phyloP scores from a whole-genome alignment of 441 rosid species.

The Croton laevigatus region DNA sequence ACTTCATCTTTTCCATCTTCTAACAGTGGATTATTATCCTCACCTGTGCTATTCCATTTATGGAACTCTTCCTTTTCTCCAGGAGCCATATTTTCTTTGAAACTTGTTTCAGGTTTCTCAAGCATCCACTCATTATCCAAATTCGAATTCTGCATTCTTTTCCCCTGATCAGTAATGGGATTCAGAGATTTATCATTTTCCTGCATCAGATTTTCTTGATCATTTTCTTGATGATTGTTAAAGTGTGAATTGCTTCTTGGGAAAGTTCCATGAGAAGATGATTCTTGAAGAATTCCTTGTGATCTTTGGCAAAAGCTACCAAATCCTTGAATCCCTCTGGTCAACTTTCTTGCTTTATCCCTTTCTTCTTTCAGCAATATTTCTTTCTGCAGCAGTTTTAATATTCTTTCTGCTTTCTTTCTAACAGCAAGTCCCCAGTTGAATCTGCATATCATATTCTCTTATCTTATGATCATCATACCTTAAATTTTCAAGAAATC shows the following conservation, averaged over 20 bases:
- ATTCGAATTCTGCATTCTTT: constrained; percentile 17
- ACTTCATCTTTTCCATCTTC: constrained; percentile 24
- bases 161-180: not conserved
- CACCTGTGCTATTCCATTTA: constrained; percentile 32
- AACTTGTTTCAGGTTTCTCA: constrained; percentile 33
- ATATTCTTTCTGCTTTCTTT: constrained; percentile 67
- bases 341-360: constrained; percentile 68
- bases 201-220: constrained; percentile 15
- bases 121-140: constrained; percentile 15
- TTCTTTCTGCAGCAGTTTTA: constrained; percentile 65
- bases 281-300: constrained; percentile 39
- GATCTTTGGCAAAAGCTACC: constrained; percentile 63
- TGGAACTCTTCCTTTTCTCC: constrained; percentile 27
- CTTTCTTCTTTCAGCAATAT: constrained; percentile 69
- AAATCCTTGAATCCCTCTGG: constrained; percentile 82
- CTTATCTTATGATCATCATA: not conserved
- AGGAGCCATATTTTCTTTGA: constrained; percentile 44
- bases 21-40: constrained; percentile 45
- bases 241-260: constrained; percentile 59
- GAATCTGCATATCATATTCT: constrained; percentile 43
- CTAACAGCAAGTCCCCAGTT: constrained; percentile 89
- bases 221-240: constrained; percentile 40
- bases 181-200: constrained; percentile 18
- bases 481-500: not conserved
- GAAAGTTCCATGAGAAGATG: constrained; percentile 27